Base-by-base conservation (phyloP, 31 red algal species). In the Endocladia muricata region DNA sequence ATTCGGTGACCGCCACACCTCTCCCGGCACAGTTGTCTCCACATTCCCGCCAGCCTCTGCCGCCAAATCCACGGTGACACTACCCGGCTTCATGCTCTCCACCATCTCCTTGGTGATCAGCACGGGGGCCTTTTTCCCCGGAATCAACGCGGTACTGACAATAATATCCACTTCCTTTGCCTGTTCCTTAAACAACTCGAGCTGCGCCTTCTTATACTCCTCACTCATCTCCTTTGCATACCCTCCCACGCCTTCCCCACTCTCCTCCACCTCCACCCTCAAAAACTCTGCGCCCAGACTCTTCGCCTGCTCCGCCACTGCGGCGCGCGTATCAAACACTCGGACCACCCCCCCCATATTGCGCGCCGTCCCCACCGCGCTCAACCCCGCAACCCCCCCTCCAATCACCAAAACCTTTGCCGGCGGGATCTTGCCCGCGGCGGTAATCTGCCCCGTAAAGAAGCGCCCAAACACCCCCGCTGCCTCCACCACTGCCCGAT, bases 151-250 rank as follows among this genome's bases (percentile, higher is more conserved):
- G 37, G 88, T 92, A 28, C 80, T 73, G 19, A 92, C 67, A 37
- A 92, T 84, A 21, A 92, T 84, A 49, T 92, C 88, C 66, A 75
- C 47, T 38, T 78, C 79, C 41, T 79, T 82, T 28, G 68, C 51
- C n/a, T 54, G 49, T 31, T 92, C 52, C 21, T 43, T 22, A 49
- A 92, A 85, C 3, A 92, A 42, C 41, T 77, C 79, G 25, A 74
- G 35, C 47, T 92, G 73, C 34, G 88, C 88, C 73, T 84, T 29
- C 30, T 79, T 36, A 56, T 79, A 92, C n/a, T 77, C 88, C 55
- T 83, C 68, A 40, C 74, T 79, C 88, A 92, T 92, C 48, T 84
- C 74, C 49, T 92, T 92, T 32, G 88, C 88, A 54, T 92, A 92
- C 19, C 88, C 88, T 49, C 88, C 88, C 4, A 55, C 49, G 37